Evolutionary conservation across 2,329 filamentous ascomycete genomes (phyloP).

Genomic region (Paraphaeosphaeria sporulosa): DNA sequence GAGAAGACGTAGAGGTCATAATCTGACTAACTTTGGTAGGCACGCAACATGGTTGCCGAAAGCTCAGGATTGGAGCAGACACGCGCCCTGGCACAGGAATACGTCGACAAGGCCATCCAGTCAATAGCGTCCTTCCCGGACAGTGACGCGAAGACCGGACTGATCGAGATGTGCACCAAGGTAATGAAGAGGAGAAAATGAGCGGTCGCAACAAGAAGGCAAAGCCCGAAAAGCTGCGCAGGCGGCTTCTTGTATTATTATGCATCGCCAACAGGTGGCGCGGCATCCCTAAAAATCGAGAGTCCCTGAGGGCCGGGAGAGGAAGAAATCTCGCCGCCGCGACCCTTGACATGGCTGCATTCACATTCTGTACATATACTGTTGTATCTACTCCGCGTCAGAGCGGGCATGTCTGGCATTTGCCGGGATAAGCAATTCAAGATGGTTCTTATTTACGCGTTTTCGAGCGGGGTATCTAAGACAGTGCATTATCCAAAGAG

Average conservation of each 20-base stretch:
- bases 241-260: slow-evolving; percentile 7
- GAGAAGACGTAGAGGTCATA: neutral
- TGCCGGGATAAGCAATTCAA: slow-evolving; percentile 2
- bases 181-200: slow-evolving; percentile 88
- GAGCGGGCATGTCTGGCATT: neutral
- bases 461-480: slow-evolving; percentile 9
- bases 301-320: neutral
- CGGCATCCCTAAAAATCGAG: neutral
- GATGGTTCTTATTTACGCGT: neutral
- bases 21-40: slow-evolving; percentile 60
- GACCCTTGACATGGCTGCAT: neutral
- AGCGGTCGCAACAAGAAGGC: neutral
- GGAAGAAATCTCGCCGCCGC: neutral
- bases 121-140: slow-evolving; percentile 87
- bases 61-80: slow-evolving; percentile 94
- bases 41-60: slow-evolving; percentile 80
- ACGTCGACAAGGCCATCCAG: slow-evolving; percentile 83
- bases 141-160: slow-evolving; percentile 91
- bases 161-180: slow-evolving; percentile 94
- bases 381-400: slow-evolving; percentile 12
- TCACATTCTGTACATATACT: slow-evolving; percentile 21
- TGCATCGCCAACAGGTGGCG: neutral
- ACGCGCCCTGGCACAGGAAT: slow-evolving; percentile 86
- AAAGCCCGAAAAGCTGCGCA: neutral
- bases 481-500: neutral